Conservation (phyloP, 495 filamentous ascomycete genomes). For the Podospora bellae-mahoneyi region DNA sequence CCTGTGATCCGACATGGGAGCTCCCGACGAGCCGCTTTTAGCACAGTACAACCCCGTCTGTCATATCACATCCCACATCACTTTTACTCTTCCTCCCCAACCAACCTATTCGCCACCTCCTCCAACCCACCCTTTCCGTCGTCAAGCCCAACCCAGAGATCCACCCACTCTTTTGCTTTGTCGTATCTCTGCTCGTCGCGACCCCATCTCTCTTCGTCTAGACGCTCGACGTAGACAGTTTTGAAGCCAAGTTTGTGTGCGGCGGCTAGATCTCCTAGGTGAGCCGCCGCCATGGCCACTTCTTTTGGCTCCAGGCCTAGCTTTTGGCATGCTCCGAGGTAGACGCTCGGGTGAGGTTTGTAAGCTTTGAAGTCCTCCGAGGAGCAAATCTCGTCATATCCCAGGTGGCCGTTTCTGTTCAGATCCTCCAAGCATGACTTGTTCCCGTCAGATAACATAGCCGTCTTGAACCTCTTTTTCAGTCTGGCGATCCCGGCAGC, state of each 20-base stretch:
- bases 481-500: conserved; percentile 53
- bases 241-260: conserved; percentile 61
- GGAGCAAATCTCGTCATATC: conserved; percentile 59
- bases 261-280: conserved; percentile 64
- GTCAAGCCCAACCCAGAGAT: conserved; percentile 52
- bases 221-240: conserved; percentile 73
- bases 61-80: not conserved
- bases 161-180: conserved; percentile 58
- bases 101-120: conserved; percentile 51
- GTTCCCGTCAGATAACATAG: conserved; percentile 75
- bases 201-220: conserved; percentile 60
- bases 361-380: conserved; percentile 72
- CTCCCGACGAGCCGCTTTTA: not conserved
- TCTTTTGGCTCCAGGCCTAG: conserved; percentile 57
- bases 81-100: not conserved
- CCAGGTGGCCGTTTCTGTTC: conserved; percentile 50
- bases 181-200: conserved; percentile 49
- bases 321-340: conserved; percentile 59
- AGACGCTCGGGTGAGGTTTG: conserved; percentile 68
- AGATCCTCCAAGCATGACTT: conserved; percentile 63
- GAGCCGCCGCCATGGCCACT: conserved; percentile 76
- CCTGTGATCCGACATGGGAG: not conserved
- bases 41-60: not conserved
- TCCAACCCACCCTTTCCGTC: conserved; percentile 51
- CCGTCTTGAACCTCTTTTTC: conserved; percentile 53